Conservation (phyloP, 192 early-diverging fungal species). For the Coemansia pectinata region DNA sequence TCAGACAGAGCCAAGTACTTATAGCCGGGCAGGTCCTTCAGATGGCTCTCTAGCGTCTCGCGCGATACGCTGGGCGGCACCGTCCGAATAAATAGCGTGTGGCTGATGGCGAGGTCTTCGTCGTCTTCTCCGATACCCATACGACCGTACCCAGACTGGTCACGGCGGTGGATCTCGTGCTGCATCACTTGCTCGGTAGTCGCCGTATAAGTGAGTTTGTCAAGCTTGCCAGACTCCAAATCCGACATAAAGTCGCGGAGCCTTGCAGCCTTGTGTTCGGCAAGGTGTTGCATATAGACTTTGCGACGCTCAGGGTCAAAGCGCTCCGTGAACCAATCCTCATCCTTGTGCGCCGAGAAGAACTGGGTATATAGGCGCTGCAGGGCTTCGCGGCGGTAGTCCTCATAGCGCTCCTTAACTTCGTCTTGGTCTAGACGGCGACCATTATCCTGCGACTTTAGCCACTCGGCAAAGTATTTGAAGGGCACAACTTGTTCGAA, state of each 20-base stretch:
- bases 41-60: conserved; percentile 64
- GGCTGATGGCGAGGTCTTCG: conserved; percentile 37
- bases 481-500: conserved; percentile 76
- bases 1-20: conserved; percentile 83
- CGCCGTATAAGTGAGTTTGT: conserved; percentile 51
- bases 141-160: conserved; percentile 24
- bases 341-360: conserved; percentile 73
- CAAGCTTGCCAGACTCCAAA: conserved; percentile 71
- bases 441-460: conserved; percentile 59
- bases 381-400: conserved; percentile 81
- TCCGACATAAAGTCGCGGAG: conserved; percentile 65
- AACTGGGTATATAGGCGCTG: conserved; percentile 70
- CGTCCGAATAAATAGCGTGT: conserved; percentile 79
- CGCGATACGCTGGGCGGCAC: conserved; percentile 72
- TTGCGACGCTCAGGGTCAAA: conserved; percentile 80
- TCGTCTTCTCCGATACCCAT: conserved; percentile 45
- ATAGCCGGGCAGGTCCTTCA: conserved; percentile 72
- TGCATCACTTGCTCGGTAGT: conserved; percentile 49
- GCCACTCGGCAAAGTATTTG: conserved; percentile 72
- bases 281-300: conserved; percentile 56
- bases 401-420: conserved; percentile 70
- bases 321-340: conserved; percentile 93
- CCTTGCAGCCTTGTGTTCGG: conserved; percentile 57
- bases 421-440: conserved; percentile 77
- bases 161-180: conserved; percentile 46